Percentiles rank a stretch among this genome's conserved stretches.
Conservation (phyloP, 2,329 filamentous ascomycete species). For the Stromatinia cepivora region DNA sequence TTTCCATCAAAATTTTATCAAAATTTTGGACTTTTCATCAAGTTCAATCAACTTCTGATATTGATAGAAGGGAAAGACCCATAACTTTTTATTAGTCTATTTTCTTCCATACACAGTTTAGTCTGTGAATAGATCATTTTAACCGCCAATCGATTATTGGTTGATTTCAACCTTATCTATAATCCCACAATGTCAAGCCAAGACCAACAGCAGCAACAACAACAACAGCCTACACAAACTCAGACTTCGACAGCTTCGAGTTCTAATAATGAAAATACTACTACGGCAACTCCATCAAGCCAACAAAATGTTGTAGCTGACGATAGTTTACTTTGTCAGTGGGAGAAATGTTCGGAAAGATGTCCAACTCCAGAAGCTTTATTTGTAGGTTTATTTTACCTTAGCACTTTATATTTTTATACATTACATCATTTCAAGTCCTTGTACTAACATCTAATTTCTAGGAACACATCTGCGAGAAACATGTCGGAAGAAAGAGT, state of each 20-base stretch:
- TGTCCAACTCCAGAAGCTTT: conserved; percentile 44
- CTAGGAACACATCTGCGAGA: conserved; percentile 96
- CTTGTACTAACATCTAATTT: conserved; percentile 20
- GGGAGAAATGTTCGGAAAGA: conserved; percentile 45
- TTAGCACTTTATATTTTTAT: not conserved
- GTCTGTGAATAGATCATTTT: conserved; percentile 6
- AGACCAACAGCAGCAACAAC: conserved; percentile 26
- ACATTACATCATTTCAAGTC: not conserved
- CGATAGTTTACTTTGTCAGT: conserved; percentile 45
- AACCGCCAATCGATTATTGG: conserved; percentile 21
- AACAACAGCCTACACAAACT: conserved; percentile 20
- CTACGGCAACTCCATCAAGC: conserved; percentile 24
- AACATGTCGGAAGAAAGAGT: conserved; percentile 97
- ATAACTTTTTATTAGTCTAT: not conserved
- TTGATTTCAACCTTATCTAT: not conserved
- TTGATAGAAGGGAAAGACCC: not conserved
- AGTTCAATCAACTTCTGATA: not conserved
- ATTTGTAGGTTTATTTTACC: conserved; percentile 41
- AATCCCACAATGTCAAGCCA: conserved; percentile 17
- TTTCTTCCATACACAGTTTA: conserved; percentile 3
- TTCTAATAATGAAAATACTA: conserved; percentile 28
- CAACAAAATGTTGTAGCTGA: conserved; percentile 34
- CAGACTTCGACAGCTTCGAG: conserved; percentile 2
- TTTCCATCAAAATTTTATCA: not conserved
- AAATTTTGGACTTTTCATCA: not conserved